Conservation (phyloP, 768 basidiomycete species). For the Lepiota brunneoincarnata region DNA sequence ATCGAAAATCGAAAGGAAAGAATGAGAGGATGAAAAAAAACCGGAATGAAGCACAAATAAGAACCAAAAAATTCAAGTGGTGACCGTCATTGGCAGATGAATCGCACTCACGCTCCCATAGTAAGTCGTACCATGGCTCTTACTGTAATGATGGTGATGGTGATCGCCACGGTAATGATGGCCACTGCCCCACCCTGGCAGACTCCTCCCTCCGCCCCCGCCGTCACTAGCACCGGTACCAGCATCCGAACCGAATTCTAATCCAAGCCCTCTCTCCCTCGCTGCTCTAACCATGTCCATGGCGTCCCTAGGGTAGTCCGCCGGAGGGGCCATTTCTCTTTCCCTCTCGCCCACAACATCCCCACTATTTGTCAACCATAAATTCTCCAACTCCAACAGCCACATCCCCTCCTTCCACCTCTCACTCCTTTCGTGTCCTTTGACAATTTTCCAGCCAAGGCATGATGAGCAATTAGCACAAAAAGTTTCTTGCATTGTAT, state of each 20-base stretch:
- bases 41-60: background rate
- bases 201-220: background rate
- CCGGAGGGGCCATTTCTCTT: slow-evolving; percentile 6
- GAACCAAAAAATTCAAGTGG: background rate
- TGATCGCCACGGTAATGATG: slow-evolving; percentile 2
- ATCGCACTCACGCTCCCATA: background rate
- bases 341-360: background rate
- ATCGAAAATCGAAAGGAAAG: background rate
- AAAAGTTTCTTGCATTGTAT: slow-evolving; percentile 55
- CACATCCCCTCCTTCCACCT: slow-evolving; percentile 61
- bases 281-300: slow-evolving; percentile 21
- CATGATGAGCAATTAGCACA: slow-evolving; percentile 49
- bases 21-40: background rate
- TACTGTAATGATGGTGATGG: slow-evolving; percentile 3
- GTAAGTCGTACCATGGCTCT: background rate
- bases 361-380: slow-evolving; percentile 19
- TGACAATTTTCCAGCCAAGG: slow-evolving; percentile 64
- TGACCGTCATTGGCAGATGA: slow-evolving; percentile 4
- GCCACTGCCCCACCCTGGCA: background rate
- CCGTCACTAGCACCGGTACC: too few relatives aligned
- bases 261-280: slow-evolving; percentile 37
- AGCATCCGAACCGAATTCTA: slow-evolving; percentile 16
- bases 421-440: slow-evolving; percentile 53
- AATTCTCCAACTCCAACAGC: slow-evolving; percentile 56
- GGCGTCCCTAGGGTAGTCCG: slow-evolving; percentile 14